Evolutionary conservation across 345 rosid genomes (phyloP), one percentile per base, ranked within the genome.

Genomic region (Rubroshorea leprosula): DNA sequence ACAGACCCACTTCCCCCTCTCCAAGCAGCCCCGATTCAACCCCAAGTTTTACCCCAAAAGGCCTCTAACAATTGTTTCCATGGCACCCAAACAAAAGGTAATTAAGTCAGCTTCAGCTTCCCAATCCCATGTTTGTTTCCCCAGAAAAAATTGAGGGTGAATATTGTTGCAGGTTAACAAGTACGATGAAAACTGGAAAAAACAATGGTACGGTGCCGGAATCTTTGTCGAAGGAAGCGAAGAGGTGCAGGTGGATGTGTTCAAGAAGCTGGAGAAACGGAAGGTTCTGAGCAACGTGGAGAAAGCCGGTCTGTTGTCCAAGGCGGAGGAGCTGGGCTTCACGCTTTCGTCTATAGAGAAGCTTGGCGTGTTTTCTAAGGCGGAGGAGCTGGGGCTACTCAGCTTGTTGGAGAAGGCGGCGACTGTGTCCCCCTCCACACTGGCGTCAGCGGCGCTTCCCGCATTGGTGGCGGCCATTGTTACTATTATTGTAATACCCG

Each of bases 181-280:
- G 68, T 78, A 68, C 44, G 99, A 92, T 50, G 55, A 49, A 0
- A 60, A 19, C 51, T 89, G 99, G 99, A 58, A 80, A 71, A 92
- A 92, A 68, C 73, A 83, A 31, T 92, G 99, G 97, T 92, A 71
- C 62, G 99, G 97, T 14, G 85, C 97, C 0, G 98, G 96, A 52
- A 65, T 92, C 10, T 92, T 89, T 83, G 75, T 56, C 66, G 98
- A 92, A 63, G 88, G 95, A 25, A 82, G 88, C 55, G 99, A 92
- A 60, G 86, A 84, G 43, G 61, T 89, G 48, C 87, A 89, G 39
- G 75, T 92, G 9, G 97, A 92, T 67, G 93, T 92, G 55, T 89
- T 92, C 80, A 92, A 86, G 89, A 84, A 85, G 67, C 80, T 93
- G 0, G 97, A 93, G 80, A 73, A 93, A 70, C 56, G 83, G 1